phyloP scores from a whole-genome alignment of 768 basidiomycete species.

The Exidia glandulosa region DNA sequence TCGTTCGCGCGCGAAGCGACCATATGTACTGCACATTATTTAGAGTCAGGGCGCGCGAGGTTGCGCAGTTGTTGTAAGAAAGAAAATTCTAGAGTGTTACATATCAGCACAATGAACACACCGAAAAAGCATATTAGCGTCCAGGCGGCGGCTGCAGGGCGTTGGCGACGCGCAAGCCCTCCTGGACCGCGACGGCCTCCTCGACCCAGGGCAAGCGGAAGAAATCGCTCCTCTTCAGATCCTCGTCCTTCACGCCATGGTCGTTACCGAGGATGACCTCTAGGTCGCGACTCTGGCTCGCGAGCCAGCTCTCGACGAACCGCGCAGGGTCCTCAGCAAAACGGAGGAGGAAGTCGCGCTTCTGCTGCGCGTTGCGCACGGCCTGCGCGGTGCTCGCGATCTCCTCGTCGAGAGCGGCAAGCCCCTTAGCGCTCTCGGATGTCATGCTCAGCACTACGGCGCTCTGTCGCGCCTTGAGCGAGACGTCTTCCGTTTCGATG shows the following conservation, averaged over 20 bases:
- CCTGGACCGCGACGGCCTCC: slow-evolving; percentile 75
- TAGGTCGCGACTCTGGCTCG: slow-evolving; percentile 84
- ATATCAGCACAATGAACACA: too few relatives aligned
- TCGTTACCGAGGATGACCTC: slow-evolving; percentile 78
- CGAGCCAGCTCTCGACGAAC: slow-evolving; percentile 85
- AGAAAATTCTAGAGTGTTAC: too few relatives aligned
- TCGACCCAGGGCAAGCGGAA: slow-evolving; percentile 76
- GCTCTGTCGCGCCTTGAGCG: slow-evolving; percentile 60
- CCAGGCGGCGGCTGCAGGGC: slow-evolving; percentile 3
- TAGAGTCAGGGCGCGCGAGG: too few relatives aligned
- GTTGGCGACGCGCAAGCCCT: slow-evolving; percentile 58
- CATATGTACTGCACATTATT: too few relatives aligned
- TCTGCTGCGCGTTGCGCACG: slow-evolving; percentile 76
- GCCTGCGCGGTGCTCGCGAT: slow-evolving; percentile 78
- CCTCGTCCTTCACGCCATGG: slow-evolving; percentile 73
- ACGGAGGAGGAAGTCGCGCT: slow-evolving; percentile 72
- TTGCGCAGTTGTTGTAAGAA: too few relatives aligned
- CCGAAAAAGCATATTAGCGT: too few relatives aligned
- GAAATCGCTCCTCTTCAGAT: slow-evolving; percentile 79
- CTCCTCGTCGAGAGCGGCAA: slow-evolving; percentile 82
- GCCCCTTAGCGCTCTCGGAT: slow-evolving; percentile 56
- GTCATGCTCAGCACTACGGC: slow-evolving; percentile 54
- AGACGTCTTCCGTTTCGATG: slow-evolving; percentile 73
- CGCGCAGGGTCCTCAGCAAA: slow-evolving; percentile 70
- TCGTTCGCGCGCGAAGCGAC: too few relatives aligned